Evolutionary conservation across 2,329 filamentous ascomycete genomes (phyloP), one percentile per base, ranked within the genome.

Genomic region (Aspergillus sp.): DNA sequence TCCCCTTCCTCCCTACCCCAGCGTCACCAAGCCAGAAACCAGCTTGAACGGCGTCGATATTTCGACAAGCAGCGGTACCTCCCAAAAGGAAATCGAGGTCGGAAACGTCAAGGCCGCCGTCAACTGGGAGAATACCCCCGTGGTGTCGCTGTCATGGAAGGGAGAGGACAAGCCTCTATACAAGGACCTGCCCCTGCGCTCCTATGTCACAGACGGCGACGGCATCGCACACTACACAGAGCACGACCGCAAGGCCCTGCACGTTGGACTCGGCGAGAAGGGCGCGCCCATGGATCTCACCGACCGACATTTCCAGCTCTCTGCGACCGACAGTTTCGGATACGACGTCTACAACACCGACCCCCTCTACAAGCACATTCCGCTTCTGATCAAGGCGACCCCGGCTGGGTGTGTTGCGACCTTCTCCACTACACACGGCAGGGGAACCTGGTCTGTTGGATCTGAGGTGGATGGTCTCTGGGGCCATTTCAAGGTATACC

Each of bases 401-500:
- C 82, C 86, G 0, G 67, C 82, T 3, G 88, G 87, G 0, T 88
- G 84, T 51, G 81, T 90, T 0, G 88, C 81, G 0, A 81, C 87
- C 17, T 89, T 91, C 70, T 90, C 88, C 0, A 87, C 86, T 0
- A 84, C 83, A 2, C 86, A 90, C 66, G 79, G 82, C 0, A 77
- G 88, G 52, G 87, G 86, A 0, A 81, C 80, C 15, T 90, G 86
- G 77, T 84, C 83, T 8, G 79, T 91, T 7, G 89, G 88, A 2
- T 84, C 85, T 1, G 88, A 91, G 70, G 87, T 91, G 73, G 89
- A 91, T 66, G 88, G 88, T 27, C 82, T 90, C 74, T 91, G 88
- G 87, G 88, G 88, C 0, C 83, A 83, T 57, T 90, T 86, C 81
- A 90, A 90, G 70, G 86, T 89, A 19, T 90, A 89, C 65, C 82